Conservation (phyloP, 2,329 filamentous ascomycete genomes). For the Botryotinia globosa region DNA sequence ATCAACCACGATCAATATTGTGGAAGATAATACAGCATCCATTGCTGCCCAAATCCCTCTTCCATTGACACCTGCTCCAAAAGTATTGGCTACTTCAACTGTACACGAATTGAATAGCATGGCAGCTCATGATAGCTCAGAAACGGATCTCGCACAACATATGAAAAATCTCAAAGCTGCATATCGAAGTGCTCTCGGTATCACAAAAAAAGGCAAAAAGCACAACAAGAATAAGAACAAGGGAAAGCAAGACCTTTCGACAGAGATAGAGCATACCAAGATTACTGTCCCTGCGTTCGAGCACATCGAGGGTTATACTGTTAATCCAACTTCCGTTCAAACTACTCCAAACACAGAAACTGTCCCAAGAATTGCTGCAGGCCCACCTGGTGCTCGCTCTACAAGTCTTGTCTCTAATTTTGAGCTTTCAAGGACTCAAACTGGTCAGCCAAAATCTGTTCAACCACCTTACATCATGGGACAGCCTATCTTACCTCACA, state of each 20-base stretch:
- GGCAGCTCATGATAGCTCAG: slow-evolving; percentile 26
- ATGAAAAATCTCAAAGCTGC: slow-evolving; percentile 38
- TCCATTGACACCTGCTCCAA: slow-evolving; percentile 25
- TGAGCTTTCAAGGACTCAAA: not conserved
- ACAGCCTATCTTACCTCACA: slow-evolving; percentile 3
- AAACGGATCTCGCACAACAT: slow-evolving; percentile 30
- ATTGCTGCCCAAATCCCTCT: slow-evolving; percentile 28
- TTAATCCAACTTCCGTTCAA: slow-evolving; percentile 2
- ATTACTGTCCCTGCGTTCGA: slow-evolving; percentile 14
- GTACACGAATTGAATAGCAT: slow-evolving; percentile 28
- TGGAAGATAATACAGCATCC: slow-evolving; percentile 34
- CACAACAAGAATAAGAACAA: slow-evolving; percentile 31
- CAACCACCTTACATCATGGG: slow-evolving; percentile 3
- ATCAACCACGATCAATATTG: slow-evolving; percentile 35
- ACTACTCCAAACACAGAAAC: slow-evolving; percentile 1
- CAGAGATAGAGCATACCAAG: slow-evolving; percentile 18
- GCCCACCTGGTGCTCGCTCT: not conserved
- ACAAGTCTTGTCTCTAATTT: not conserved
- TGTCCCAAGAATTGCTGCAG: slow-evolving; percentile 1
- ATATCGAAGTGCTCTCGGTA: slow-evolving; percentile 36
- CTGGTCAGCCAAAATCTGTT: not conserved
- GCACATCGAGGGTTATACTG: slow-evolving; percentile 18
- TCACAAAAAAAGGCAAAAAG: slow-evolving; percentile 33
- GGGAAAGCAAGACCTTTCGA: slow-evolving; percentile 23
- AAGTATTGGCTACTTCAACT: slow-evolving; percentile 22